Evolutionary conservation across 2,329 filamentous ascomycete species (phyloP), one percentile per base, ranked within the genome.

Genomic region (Colletotrichum lindemuthianum): DNA sequence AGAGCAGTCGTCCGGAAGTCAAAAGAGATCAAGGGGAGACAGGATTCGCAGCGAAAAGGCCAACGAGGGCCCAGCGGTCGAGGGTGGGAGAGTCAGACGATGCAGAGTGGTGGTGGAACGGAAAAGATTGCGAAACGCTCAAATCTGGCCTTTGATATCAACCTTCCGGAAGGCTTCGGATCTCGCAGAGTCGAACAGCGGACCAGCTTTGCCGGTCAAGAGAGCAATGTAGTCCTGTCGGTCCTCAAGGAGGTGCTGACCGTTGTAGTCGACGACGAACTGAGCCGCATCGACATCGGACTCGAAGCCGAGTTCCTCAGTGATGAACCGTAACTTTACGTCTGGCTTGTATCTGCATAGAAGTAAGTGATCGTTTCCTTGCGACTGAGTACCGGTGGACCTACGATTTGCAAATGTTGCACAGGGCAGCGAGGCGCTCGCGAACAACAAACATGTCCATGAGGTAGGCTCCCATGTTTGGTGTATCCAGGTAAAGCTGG

Each of bases 361-460:
- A 16, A 16, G 75, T 91, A 80, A 90, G 86, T 71, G 9, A 6
- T 13, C 37, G 37, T 9, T 16, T 24, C n/a, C 7, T 8, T 45
- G 8, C 15, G n/a, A 15, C 11, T 32, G 11, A n/a, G n/a, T 24
- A 49, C 9, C 9, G 24, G 50, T n/a, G n/a, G 11, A 88, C 95
- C 83, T 82, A 99, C 96, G 92, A 89, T 92, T 87, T 96, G 87
- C 93, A 97, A 71, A 99, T 96, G 76, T 90, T 92, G 77, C 93
- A 90, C 75, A 99, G 82, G 69, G 96, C 96, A 74, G 91, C 90
- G 70, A 99, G 87, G 72, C 96, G 92, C 82, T 99, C 95, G 75
- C 96, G 90, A 73, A 90, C 90, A 76, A 98, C 91, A 82, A 99
- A 98, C 92, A 97, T 97, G 82, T 99, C 96, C 92, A 99, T 97